phyloP scores from a whole-genome alignment of 371 early-diverging fungal genomes.

The Mitosporidium daphniae region DNA sequence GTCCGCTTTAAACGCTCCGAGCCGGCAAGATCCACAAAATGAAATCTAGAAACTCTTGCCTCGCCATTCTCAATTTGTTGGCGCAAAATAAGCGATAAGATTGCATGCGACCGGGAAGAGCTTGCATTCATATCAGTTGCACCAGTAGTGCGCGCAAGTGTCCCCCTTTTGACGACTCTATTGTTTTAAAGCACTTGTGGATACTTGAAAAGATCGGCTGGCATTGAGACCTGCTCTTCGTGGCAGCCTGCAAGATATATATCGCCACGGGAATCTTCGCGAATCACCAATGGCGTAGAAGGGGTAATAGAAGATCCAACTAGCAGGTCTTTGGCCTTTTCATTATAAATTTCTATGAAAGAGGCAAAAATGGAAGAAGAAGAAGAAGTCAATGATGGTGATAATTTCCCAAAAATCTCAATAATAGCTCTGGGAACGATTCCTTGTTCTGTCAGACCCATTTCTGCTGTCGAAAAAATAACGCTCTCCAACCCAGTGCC shows the following conservation, averaged over 20 bases:
- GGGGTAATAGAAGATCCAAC: conserved; percentile 6
- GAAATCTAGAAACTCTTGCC: conserved; percentile 32
- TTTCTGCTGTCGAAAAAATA: conserved; percentile 12
- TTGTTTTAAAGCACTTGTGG: conserved; percentile 2
- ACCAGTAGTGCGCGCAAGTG: conserved; percentile 44
- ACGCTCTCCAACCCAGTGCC: conserved; percentile 37
- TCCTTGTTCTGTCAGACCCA: conserved; percentile 12
- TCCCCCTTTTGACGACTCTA: conserved; percentile 28
- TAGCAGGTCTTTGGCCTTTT: conserved; percentile 53
- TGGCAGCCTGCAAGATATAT: conserved; percentile 53
- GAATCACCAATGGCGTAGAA: no score
- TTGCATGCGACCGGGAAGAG: conserved; percentile 82
- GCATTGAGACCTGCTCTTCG: conserved; percentile 26
- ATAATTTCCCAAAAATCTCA: conserved; percentile 27
- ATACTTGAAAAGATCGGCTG: conserved; percentile 33
- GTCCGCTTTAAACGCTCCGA: conserved; percentile 85
- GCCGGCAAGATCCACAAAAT: conserved; percentile 98
- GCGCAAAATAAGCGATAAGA: conserved; percentile 55
- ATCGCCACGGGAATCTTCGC: conserved; percentile 60
- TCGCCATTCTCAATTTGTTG: conserved; percentile 19
- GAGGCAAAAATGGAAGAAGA: conserved; percentile 8
- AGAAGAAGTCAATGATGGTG: no score
- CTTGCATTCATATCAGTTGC: conserved; percentile 80
- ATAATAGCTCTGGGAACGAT: conserved; percentile 57
- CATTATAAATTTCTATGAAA: conserved; percentile 67